phyloP scores from a whole-genome alignment of 148 eudicot species.

The Euryodendron excelsum region DNA sequence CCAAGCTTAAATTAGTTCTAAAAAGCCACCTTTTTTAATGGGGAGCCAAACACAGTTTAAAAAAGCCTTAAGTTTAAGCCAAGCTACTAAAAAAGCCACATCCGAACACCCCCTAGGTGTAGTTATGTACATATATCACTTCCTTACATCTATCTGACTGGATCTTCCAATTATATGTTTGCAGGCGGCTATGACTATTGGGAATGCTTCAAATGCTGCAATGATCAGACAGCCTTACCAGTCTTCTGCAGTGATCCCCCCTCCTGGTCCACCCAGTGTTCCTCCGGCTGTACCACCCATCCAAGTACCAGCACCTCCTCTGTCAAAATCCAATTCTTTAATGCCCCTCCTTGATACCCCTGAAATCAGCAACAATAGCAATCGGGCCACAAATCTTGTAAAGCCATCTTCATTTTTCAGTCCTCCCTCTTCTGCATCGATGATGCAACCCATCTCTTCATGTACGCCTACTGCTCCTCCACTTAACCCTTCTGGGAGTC shows the following conservation, averaged over 20 bases:
- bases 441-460: constrained; percentile 41
- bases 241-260: constrained; percentile 31
- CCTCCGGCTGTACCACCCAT: constrained; percentile 36
- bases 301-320: constrained; percentile 38
- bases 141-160: neutral
- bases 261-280: constrained; percentile 40
- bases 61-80: too few relatives aligned
- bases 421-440: constrained; percentile 43
- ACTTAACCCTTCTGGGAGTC: constrained; percentile 55
- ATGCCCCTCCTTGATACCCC: constrained; percentile 42
- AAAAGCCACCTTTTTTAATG: too few relatives aligned
- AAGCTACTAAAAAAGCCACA: too few relatives aligned
- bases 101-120: too few relatives aligned
- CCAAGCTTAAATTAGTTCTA: too few relatives aligned
- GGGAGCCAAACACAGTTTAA: too few relatives aligned
- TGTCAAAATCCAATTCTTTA: constrained; percentile 43
- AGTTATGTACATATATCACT: too few relatives aligned
- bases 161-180: constrained; percentile 19
- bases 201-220: constrained; percentile 47
- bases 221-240: constrained; percentile 40
- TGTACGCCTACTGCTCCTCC: constrained; percentile 60
- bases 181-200: constrained; percentile 67
- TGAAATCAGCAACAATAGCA: constrained; percentile 39
- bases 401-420: constrained; percentile 69
- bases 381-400: constrained; percentile 50